Base-by-base conservation (phyloP, 345 rosid species). In the Mallotus nudiflorus region DNA sequence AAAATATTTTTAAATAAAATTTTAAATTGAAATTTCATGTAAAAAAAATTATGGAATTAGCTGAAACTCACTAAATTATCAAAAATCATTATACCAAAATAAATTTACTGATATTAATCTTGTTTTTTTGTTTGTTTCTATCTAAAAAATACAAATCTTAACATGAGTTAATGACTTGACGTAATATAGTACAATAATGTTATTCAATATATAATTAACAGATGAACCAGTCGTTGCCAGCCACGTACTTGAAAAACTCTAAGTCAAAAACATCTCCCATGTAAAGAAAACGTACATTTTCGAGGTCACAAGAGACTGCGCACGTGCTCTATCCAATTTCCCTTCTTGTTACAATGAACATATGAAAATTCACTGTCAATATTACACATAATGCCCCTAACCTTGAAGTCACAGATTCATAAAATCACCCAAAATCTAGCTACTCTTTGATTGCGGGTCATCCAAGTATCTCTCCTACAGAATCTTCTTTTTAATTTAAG, bases 271-370 rank as follows among this genome's bases (percentile, higher is more conserved):
- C 8, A 33, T 6, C 15, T 39, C 28, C 7, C 7, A 28, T 27
- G 2, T 25, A 4, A 68, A n/a, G n/a, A n/a, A n/a, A 27, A 2
- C 4, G 1, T 40, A 11, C 0, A 0, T 49, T 22, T 61, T 66
- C 68, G 35, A 14, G 31, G 82, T 77, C 81, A 13, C 75, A 4
- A 10, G 71, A 25, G 86, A 16, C 81, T 75, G 84, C 82, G 82
- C 86, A 78, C 79, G 73, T 78, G 84, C 70, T 58, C n/a, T n/a
- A 40, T 71, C 72, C 68, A 1, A 14, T 54, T 20, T 22, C 11
- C 22, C 62, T n/a, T 37, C 69, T 19, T 0, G 58, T 51, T 65
- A 39, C 74, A 63, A 14, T 71, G 76, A 49, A 71, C 67, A 7
- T 2, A 42, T n/a, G n/a, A 0, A 29, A 25, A 18, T 6, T 37